Percentiles rank a stretch among this genome's conserved stretches.
Evolutionary conservation across 305 asterid genomes (phyloP).

Genomic region (Galium porrigens): DNA sequence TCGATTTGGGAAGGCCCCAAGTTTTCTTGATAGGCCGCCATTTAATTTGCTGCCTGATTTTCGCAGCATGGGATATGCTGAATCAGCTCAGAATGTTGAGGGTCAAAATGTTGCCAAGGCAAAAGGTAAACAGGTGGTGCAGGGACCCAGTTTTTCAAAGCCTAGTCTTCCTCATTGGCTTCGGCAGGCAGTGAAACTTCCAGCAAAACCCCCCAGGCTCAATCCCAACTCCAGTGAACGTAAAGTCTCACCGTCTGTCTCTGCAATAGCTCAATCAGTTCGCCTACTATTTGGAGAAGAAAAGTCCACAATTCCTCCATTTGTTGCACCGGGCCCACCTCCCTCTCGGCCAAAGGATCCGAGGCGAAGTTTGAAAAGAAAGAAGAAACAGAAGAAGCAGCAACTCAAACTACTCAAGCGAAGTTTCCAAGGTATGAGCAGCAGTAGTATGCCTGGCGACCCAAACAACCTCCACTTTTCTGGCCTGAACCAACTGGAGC

Average conservation of each 20-base stretch:
- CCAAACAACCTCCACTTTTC: conserved; percentile 23
- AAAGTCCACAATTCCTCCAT: conserved; percentile 56
- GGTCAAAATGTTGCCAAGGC: conserved; percentile 24
- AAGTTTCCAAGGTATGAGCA: conserved; percentile 17
- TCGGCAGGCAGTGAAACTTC: conserved; percentile 64
- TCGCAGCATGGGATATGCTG: conserved; percentile 27
- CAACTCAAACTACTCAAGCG: conserved; percentile 17
- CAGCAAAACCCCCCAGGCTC: conserved; percentile 25
- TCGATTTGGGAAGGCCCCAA: conserved; percentile 33
- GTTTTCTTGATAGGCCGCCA: conserved; percentile 23
- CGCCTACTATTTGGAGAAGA: conserved; percentile 65
- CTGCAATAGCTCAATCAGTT: conserved; percentile 75
- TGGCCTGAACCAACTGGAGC: conserved; percentile 15
- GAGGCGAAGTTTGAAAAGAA: conserved; percentile 37
- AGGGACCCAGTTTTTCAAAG: conserved; percentile 28
- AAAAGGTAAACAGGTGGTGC: conserved; percentile 48
- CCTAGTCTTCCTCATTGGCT: conserved; percentile 87
- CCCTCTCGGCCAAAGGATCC: conserved; percentile 72
- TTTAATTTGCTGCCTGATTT: conserved; percentile 16
- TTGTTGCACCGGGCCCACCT: conserved; percentile 55
- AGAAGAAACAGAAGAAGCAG: conserved; percentile 23
- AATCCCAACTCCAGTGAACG: conserved; percentile 5
- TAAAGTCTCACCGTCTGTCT: conserved; percentile 52
- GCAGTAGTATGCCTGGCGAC: conserved; percentile 21
- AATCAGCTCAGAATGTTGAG: conserved; percentile 22